Base-by-base conservation (phyloP, 257 asterid genomes). In the Nyctanthes arbortristis region DNA sequence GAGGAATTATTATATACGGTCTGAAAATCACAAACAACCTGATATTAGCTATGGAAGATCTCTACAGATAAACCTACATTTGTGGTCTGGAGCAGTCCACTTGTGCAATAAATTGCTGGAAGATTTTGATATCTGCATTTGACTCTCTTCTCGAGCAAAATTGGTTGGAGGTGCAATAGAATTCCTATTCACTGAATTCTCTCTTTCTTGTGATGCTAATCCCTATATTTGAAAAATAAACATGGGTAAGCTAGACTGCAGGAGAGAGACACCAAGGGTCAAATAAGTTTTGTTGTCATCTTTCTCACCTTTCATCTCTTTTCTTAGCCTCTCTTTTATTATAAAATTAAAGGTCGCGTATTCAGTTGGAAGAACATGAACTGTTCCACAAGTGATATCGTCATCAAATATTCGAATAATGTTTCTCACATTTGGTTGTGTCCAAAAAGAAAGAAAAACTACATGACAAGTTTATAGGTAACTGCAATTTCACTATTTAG, bases 121-220 rank as follows among this genome's bases (percentile, higher is more conserved):
- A 77, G 87, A 65, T 84, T 87, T 89, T 73, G 97, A 61, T 35
- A 71, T 67, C 76, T 78, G 74, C 73, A 82, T 72, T 75, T 82
- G 95, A 76, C 84, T 85, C 71, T 91, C 97, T 63, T 91, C 97
- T 73, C 90, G 78, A 72, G 88, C n/a, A 73, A 77, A 77, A 70
- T 72, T 82, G 45, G 66, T 59, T 63, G 85, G 84, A 79, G 95
- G 89, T 74, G 86, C 78, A 78, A 66, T 75, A 67, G 86, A 77
- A 39, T 59, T 73, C 82, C 92, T 85, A 89, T 84, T 87, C 47
- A 64, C 79, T 59, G 97, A 88, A 78, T 54, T 80, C 75, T 93
- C 96, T 79, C 92, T 93, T 63, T 94, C 97, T 84, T 94, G 97
- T 58, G 97, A 88, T 78, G 74, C 87, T 31, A 81, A 56, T 74